These are phyloP conservation scores for Sphaerulina populicola DNA, from an alignment of 2,329 filamentous ascomycete species.

Conservation along the genomic window DNA sequence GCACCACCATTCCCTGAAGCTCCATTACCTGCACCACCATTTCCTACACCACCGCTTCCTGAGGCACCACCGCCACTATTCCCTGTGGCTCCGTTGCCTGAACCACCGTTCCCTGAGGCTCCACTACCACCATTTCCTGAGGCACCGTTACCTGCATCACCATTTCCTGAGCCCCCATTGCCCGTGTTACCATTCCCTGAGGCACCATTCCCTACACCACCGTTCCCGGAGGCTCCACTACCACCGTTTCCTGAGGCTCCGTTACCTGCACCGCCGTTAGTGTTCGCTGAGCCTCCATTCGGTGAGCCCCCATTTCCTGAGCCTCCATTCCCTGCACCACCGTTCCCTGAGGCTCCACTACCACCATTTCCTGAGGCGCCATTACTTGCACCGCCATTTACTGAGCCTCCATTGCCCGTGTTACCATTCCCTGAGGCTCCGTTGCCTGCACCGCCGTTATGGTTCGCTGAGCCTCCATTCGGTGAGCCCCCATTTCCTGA, in stretches of 20 bases:
- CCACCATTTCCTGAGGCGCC: neutral
- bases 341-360: neutral
- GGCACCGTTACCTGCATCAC: neutral
- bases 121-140: neutral
- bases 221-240: neutral
- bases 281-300: neutral
- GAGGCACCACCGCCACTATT: no score
- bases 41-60: neutral
- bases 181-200: neutral
- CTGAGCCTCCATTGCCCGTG: neutral
- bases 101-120: neutral
- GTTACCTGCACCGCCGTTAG: neutral
- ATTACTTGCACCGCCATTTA: neutral
- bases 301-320: neutral
- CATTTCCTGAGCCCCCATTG: neutral
- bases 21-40: neutral
- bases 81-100: neutral
- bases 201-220: neutral
- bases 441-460: neutral
- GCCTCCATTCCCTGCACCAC: neutral
- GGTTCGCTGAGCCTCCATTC: neutral
- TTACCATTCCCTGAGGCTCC: no score
- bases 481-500: neutral
- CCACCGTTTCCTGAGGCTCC: neutral
- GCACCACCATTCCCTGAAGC: neutral